A percentile compares a stretch with the other conserved stretches of the same genome.
Evolutionary conservation across 768 basidiomycete genomes (phyloP).

Genomic region (Naganishia vaughanmartiniae): DNA sequence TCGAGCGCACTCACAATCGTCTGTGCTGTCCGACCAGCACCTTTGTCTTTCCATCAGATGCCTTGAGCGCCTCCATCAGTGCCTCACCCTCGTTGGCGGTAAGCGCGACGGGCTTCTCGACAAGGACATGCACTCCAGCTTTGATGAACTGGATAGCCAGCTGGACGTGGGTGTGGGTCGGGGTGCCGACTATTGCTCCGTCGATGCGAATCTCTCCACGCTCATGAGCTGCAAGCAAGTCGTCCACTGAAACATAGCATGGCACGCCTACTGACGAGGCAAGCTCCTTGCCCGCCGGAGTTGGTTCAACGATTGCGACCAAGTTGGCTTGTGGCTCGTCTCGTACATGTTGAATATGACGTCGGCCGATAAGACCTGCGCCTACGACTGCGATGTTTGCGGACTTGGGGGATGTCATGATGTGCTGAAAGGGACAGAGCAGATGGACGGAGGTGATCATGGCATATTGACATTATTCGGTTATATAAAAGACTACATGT

Average conservation of each 20-base stretch:
- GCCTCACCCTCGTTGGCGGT: constrained; percentile 11
- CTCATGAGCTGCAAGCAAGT: constrained; percentile 26
- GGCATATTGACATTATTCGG: too few species aligned
- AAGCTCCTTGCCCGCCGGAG: constrained; percentile 14
- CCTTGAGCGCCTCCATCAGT: constrained; percentile 28
- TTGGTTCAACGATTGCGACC: constrained; percentile 36
- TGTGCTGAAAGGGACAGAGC: not conserved
- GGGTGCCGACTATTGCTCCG: constrained; percentile 35
- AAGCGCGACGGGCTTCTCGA: constrained; percentile 39
- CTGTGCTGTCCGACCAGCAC: constrained; percentile 38
- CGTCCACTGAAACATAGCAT: constrained; percentile 28
- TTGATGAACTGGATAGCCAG: constrained; percentile 29
- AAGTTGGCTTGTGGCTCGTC: constrained; percentile 27
- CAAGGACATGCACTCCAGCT: constrained; percentile 33
- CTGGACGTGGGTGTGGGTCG: constrained; percentile 35
- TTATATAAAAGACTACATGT: too few species aligned
- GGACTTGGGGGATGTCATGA: not conserved
- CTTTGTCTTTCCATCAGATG: not conserved
- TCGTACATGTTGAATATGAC: constrained; percentile 33
- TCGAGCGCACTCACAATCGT: constrained; percentile 31
- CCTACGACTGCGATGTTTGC: constrained; percentile 32
- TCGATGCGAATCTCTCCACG: constrained; percentile 28
- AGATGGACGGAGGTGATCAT: not conserved
- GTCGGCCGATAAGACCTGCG: constrained; percentile 37
- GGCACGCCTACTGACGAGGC: constrained; percentile 17